These are phyloP conservation scores for Solanum hybrid DNA, from an alignment of 305 asterid species.

Conservation along the genomic window DNA sequence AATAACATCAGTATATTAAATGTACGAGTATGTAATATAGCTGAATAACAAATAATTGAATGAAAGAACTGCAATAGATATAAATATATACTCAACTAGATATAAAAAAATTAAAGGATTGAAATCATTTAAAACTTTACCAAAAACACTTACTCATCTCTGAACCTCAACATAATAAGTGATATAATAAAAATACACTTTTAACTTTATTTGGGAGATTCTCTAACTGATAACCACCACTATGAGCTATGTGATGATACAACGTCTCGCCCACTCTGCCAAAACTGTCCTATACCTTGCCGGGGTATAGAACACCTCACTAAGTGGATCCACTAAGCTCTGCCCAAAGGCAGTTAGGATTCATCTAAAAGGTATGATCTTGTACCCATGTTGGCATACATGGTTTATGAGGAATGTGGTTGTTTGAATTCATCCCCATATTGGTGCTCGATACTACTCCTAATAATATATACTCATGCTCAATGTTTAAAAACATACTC, in stretches of 20 bases:
- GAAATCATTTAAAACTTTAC: neutral
- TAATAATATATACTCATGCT: too few relatives aligned
- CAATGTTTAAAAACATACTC: neutral
- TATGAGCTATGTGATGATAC: neutral
- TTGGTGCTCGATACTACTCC: neutral
- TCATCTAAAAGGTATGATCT: neutral
- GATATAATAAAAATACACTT: neutral
- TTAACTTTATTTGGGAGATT: neutral
- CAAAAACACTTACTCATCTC: neutral
- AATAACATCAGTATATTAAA: too few relatives aligned
- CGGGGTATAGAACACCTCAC: neutral
- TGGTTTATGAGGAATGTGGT: neutral
- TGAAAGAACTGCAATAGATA: neutral
- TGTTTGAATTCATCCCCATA: neutral
- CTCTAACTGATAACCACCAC: neutral
- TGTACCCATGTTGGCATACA: neutral
- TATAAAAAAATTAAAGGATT: too few relatives aligned
- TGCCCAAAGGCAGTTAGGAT: neutral
- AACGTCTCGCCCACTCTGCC: neutral
- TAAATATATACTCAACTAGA: too few relatives aligned
- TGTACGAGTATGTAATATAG: too few relatives aligned
- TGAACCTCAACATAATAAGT: neutral
- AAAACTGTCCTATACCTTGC: neutral
- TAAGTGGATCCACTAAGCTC: neutral
- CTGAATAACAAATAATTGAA: too few relatives aligned